Evolutionary conservation across 2,329 filamentous ascomycete species (phyloP), one percentile per base, ranked within the genome.

Genomic region (Aureobasidium zeae): DNA sequence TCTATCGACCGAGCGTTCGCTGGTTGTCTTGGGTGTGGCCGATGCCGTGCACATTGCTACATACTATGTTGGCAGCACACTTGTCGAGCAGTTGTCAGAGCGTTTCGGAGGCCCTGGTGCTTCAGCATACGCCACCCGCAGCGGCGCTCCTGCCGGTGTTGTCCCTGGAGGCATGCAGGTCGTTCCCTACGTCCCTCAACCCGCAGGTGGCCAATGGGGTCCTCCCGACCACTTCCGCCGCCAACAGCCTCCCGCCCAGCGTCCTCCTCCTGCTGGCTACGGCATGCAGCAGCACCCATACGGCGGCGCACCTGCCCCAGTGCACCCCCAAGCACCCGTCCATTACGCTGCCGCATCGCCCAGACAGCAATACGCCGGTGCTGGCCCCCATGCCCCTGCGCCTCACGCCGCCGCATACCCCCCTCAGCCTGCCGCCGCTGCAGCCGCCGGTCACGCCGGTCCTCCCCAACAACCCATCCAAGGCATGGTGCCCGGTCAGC

Each of bases 21-120:
- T 98, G 36, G 89, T 98, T 39, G 88, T 98, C 21, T 86, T 96
- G 66, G 91, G 91, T 62, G 91, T 98, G 47, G 91, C 91, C 43
- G 91, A 98, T 69, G 89, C 91, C 47, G 89, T 98, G 36, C 91
- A 98, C 67, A 98, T 98, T 64, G 91, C 91, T 36, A 94, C 91
- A 26, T 98, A 96, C 71, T 98, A 98, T 59, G 88, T 98, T 51
- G 89, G 88, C 45, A 94, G 89, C 65, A 98, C 91, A n/a, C 76
- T 98, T 19, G 82, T 94, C 35, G 91, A 98, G 71, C 91, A 98
- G 68, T 74, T 98, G 48, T 95, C 91, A 42, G 91, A 98, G 63
- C 81, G 91, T 30, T 98, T 96, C 55, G 89, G 91, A 42, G 91
- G 91, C 5, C 88, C 91, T 15, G 87, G 87, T 46, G 89, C 91